These are phyloP conservation scores for Pistacia atlantica DNA, from an alignment of 345 rosid species.

Conservation along the genomic window DNA sequence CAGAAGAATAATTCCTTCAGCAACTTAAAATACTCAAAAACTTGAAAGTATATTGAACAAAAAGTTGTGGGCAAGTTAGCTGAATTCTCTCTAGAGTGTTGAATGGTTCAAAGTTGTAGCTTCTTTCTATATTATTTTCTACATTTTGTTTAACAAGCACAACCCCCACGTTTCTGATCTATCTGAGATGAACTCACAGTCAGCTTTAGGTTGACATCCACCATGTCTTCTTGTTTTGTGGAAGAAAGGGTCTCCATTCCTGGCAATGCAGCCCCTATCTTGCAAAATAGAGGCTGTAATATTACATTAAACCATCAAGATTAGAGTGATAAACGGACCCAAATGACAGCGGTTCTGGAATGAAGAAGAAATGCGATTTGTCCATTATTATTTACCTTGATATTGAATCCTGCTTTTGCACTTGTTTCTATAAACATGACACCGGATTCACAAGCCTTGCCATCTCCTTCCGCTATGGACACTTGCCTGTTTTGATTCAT, in stretches of 20 bases:
- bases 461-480: slow-evolving; percentile 91
- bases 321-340: neutral
- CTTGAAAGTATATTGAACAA: slow-evolving; percentile 11
- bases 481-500: slow-evolving; percentile 64
- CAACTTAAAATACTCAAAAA: slow-evolving; percentile 3
- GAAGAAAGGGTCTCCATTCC: slow-evolving; percentile 95
- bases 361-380: no score
- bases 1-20: neutral
- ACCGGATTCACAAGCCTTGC: slow-evolving; percentile 78
- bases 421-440: slow-evolving; percentile 95
- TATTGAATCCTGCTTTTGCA: slow-evolving; percentile 93
- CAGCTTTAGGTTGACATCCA: slow-evolving; percentile 86
- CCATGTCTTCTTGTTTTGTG: slow-evolving; percentile 91
- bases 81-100: neutral
- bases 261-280: slow-evolving; percentile 92
- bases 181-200: slow-evolving; percentile 68
- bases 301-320: slow-evolving; percentile 9
- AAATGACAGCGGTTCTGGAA: no score
- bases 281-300: slow-evolving; percentile 85
- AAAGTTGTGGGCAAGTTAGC: neutral
- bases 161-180: slow-evolving; percentile 84
- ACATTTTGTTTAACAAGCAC: slow-evolving; percentile 57
- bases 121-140: neutral
- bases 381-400: slow-evolving; percentile 52
- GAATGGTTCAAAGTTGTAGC: neutral